Base-by-base conservation (phyloP, 2,329 filamentous ascomycete species). In the Colletotrichum paranaense region DNA sequence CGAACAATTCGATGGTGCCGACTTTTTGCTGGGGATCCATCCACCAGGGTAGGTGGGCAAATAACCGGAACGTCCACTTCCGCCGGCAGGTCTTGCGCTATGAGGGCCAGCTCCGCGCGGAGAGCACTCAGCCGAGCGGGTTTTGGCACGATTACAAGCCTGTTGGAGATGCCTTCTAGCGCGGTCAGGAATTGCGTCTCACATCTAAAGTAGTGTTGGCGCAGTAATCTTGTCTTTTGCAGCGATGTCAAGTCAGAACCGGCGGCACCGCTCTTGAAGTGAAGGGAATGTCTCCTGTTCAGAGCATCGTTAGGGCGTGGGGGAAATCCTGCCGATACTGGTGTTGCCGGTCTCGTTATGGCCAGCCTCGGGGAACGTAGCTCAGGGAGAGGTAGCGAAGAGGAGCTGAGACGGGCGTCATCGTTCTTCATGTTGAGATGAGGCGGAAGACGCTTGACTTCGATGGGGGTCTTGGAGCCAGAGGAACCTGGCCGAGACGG, bases 31-130 rank as follows among this genome's bases (percentile, higher is more conserved):
- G 93, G 90, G n/a, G 90, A 89, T 26, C 94, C 93, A 81, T 94
- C 89, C 12, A 93, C 88, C 62, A 96, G 83, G 0, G 91, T 92
- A 0, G 93, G 92, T 19, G 94, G 94, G 76, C 93, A 95, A 68
- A 97, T 94, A 9, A 95, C 88, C 0, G 94, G 94, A 67, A 97
- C 93, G 78, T 97, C 94, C 19, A 97, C 92, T 81, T 97, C 94
- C 4, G 94, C 93, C 0, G 94, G 94, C 57, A 97, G 84, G 79
- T 97, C 94, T 78, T 94, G 93, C 2, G 92, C 92, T 75, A 97
- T 94, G 46, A 97, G 86, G 16, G 93, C 94, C 73, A 97, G 86
- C 82, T 97, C 94, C 3, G 94, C 94, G 70, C 94, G 89, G 58
- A 97, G 85, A 55, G 94, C 94, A 81, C 94, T 97, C 77, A 97